phyloP scores from a whole-genome alignment of 495 filamentous ascomycete species.

The Filosporella fistucella region DNA sequence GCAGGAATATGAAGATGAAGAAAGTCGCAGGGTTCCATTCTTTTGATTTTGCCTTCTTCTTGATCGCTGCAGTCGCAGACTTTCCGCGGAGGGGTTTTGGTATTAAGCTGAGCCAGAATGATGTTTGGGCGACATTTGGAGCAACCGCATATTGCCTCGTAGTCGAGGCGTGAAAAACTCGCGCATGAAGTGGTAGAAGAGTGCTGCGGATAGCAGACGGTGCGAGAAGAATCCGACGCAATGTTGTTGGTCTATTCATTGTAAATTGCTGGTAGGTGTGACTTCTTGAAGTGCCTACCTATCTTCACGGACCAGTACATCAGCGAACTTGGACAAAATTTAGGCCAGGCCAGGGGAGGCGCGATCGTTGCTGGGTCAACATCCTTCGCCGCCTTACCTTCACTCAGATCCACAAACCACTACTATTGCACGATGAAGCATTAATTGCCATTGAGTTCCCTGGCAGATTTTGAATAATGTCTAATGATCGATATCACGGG shows the following conservation, averaged over 20 bases:
- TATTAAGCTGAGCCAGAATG: slow-evolving; percentile 69
- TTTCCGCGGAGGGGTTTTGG: slow-evolving; percentile 40
- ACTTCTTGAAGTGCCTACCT: no score
- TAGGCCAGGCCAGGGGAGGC: no score
- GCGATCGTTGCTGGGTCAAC: no score
- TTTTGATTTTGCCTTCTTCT: slow-evolving; percentile 45
- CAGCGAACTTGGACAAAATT: no score
- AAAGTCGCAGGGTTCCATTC: slow-evolving; percentile 93
- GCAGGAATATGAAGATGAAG: slow-evolving; percentile 83
- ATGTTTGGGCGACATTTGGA: slow-evolving; percentile 57
- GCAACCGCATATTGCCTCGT: slow-evolving; percentile 24
- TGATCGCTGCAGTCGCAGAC: slow-evolving; percentile 1
- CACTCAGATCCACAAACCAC: no score
- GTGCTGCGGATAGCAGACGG: slow-evolving; percentile 16
- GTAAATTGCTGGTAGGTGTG: no score
- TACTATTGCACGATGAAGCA: no score
- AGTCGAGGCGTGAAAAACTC: not conserved
- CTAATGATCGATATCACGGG: slow-evolving; percentile 16
- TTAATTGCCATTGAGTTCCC: slow-evolving; percentile 4
- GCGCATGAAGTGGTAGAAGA: slow-evolving; percentile 2
- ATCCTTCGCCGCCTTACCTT: no score
- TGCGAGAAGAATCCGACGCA: slow-evolving; percentile 18
- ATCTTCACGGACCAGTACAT: no score
- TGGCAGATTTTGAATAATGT: slow-evolving; percentile 22
- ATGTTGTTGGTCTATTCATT: slow-evolving; percentile 14